Evolutionary conservation across 2,329 filamentous ascomycete genomes (phyloP).

Genomic region (Cylindrodendrum hubeiense): DNA sequence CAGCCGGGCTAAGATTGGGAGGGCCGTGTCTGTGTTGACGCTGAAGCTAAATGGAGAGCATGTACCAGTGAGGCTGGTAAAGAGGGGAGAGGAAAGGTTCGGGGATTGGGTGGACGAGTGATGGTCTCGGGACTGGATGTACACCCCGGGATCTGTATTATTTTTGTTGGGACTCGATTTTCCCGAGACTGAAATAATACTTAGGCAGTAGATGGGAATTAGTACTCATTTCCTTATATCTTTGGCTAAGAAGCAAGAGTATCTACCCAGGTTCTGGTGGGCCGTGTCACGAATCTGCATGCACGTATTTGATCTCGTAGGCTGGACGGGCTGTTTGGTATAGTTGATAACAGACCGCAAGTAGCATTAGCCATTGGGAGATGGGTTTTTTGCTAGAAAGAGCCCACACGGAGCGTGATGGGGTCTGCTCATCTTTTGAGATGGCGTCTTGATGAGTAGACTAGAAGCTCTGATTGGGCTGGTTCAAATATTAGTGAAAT

Average conservation of each 20-base stretch:
- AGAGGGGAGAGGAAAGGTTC: constrained; percentile 78
- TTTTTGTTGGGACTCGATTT: too few species aligned
- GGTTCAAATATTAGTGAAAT: neutral
- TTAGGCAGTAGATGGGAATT: too few species aligned
- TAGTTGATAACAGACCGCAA: neutral
- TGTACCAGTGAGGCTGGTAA: constrained; percentile 77
- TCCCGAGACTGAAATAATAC: too few species aligned
- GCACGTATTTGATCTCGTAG: too few species aligned
- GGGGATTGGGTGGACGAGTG: constrained; percentile 52
- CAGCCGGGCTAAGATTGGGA: constrained; percentile 63
- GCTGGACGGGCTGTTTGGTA: neutral
- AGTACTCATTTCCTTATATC: too few species aligned
- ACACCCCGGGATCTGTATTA: too few species aligned
- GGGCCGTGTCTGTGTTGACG: constrained; percentile 75
- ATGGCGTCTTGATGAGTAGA: neutral
- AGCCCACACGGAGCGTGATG: too few species aligned
- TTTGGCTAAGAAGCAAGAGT: too few species aligned
- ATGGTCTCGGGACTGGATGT: neutral
- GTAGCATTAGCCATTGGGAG: neutral
- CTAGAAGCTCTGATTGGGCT: neutral
- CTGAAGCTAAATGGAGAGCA: constrained; percentile 75
- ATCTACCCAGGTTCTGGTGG: too few species aligned
- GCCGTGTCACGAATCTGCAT: too few species aligned
- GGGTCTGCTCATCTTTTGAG: too few species aligned
- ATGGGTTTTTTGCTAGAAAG: too few species aligned